A percentile compares a stretch with the other conserved stretches of the same genome.
phyloP scores from a whole-genome alignment of 2,329 filamentous ascomycete species.

The Cladobotryum protrusum region DNA sequence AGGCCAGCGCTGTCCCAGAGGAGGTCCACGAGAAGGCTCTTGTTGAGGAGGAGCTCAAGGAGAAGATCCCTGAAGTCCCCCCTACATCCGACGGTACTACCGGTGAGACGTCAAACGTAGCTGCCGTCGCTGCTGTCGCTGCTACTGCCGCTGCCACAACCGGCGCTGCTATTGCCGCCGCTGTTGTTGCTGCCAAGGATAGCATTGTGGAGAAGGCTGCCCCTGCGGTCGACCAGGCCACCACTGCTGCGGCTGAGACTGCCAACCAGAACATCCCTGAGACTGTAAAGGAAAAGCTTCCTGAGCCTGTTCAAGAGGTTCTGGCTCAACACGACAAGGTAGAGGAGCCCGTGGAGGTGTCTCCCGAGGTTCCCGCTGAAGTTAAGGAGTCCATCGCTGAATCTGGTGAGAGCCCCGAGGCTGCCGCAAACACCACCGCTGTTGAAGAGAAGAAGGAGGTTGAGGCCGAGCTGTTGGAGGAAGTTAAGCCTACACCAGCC shows the following conservation, averaged over 20 bases:
- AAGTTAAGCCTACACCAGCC: conserved; percentile 44
- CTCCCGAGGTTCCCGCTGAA: conserved; percentile 47
- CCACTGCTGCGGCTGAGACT: conserved; percentile 31
- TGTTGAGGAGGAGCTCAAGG: conserved; percentile 64
- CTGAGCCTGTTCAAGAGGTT: conserved; percentile 43
- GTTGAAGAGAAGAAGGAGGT: conserved; percentile 70
- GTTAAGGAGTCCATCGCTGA: conserved; percentile 53
- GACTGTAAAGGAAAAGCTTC: conserved; percentile 45
- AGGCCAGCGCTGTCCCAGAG: conserved; percentile 58
- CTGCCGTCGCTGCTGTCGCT: conserved; percentile 32
- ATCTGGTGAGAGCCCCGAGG: conserved; percentile 61
- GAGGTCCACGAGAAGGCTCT: conserved; percentile 66
- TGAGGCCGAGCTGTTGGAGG: conserved; percentile 66
- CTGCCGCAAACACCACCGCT: conserved; percentile 59
- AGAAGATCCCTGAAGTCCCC: conserved; percentile 56
- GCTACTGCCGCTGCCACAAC: conserved; percentile 29
- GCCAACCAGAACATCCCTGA: conserved; percentile 47
- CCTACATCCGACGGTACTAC: conserved; percentile 51
- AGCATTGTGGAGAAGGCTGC: conserved; percentile 32
- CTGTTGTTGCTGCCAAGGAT: conserved; percentile 27
- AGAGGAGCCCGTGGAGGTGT: conserved; percentile 37
- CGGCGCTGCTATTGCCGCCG: conserved; percentile 25
- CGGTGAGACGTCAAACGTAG: conserved; percentile 44
- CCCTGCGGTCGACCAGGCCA: conserved; percentile 30
- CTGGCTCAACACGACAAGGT: conserved; percentile 38